Percentiles rank a stretch among this genome's conserved stretches.
Conservation (phyloP, 225 moss, liverwort and hornwort species). For the Physcomitrellopsis africana region DNA sequence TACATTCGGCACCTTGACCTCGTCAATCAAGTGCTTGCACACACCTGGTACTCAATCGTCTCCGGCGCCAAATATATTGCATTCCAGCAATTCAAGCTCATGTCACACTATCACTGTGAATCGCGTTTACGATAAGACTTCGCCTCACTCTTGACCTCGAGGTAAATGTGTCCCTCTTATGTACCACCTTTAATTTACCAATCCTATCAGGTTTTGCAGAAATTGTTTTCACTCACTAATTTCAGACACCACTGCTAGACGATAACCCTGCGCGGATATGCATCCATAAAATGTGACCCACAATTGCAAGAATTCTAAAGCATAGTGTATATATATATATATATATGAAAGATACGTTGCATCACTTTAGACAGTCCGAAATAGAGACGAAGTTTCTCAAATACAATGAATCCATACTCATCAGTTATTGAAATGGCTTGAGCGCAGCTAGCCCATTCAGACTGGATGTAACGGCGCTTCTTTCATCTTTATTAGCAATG, state of each 20-base stretch:
- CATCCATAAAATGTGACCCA: no score
- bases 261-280: no score
- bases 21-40: background rate
- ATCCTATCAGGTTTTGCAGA: background rate
- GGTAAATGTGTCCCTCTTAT: no score
- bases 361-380: conserved; percentile 10
- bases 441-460: conserved; percentile 23
- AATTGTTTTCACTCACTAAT: background rate
- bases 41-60: conserved; percentile 6
- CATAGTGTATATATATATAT: background rate
- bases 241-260: background rate
- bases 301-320: background rate
- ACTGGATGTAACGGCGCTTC: conserved; percentile 23
- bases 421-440: background rate
- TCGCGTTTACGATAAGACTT: no score
- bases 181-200: no score
- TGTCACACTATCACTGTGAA: conserved; percentile 5
- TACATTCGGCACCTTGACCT: background rate
- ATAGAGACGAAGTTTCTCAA: no score
- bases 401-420: conserved; percentile 19
- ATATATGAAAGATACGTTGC: background rate
- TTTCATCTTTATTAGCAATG: conserved; percentile 23
- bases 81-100: background rate
- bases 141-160: background rate
- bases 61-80: background rate